Percentiles rank a stretch among this genome's conserved stretches.
phyloP scores from a whole-genome alignment of 2,329 filamentous ascomycete genomes.

The Pseudogymnoascus sp. region DNA sequence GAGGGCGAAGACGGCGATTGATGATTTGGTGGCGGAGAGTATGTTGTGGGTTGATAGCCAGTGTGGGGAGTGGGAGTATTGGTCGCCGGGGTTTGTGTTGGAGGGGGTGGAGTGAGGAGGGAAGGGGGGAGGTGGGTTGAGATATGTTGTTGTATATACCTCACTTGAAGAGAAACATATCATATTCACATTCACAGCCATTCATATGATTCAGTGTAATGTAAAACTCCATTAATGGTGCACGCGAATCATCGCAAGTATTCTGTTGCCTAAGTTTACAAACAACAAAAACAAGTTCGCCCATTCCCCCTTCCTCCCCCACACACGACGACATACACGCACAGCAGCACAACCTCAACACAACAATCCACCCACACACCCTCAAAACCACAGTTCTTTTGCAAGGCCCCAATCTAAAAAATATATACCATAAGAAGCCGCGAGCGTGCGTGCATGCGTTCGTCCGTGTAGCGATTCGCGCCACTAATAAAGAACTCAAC shows the following conservation, averaged over 20 bases:
- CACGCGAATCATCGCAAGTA: not conserved
- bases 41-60: constrained; percentile 93
- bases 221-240: not conserved
- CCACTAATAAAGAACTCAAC: not conserved
- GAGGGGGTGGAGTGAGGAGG: constrained; percentile 21
- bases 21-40: constrained; percentile 81
- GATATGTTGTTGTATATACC: not conserved
- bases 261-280: not conserved
- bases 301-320: not conserved
- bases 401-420: not conserved
- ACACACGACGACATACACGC: not conserved
- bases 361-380: not conserved
- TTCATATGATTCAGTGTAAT: not conserved
- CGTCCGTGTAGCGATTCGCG: not conserved
- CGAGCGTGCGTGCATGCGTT: not conserved
- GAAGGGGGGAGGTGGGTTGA: not conserved
- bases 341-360: not conserved
- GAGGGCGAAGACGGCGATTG: constrained; percentile 79
- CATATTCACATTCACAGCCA: not conserved
- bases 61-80: constrained; percentile 83
- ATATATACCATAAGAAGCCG: not conserved
- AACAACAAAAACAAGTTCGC: not conserved
- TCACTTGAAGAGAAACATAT: not conserved
- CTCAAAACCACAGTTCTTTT: not conserved
- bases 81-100: constrained; percentile 71